Base-by-base conservation (phyloP, 108 stramenopile genomes). In the Pseudonitzschia multistriata region DNA sequence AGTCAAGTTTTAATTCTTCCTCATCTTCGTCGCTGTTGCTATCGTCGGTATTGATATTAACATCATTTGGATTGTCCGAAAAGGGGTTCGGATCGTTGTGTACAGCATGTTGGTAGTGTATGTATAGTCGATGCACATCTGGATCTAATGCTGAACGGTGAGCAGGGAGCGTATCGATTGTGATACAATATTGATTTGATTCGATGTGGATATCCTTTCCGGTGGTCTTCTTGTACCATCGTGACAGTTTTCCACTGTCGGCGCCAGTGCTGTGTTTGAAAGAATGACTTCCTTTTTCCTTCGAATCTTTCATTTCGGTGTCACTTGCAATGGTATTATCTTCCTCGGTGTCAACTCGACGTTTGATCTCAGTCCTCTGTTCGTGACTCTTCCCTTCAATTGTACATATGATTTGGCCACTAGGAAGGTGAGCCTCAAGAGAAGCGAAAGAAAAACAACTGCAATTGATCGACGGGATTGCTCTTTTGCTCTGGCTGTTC, bases 31-130 rank as follows among this genome's bases (percentile, higher is more conserved):
- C 50, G 13, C 24, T 33, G 24, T 24, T 27, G 39, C 25, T 40
- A 25, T 61, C 50, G 42, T 42, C 37, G 27, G 30, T 39, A 52
- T 37, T 55, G 2, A n/a, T 45, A 14, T 65, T 62, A 6, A 81
- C 28, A 49, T 74, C 45, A 39, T 61, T 60, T 76, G 11, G 70
- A 14, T 68, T 80, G 45, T 68, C 70, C 59, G 49, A 22, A 30
- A 86, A 86, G 24, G 87, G 90, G 81, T 91, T 71, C n/a, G 82
- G 74, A 77, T 94, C 92, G 13, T 84, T 68, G 78, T 94, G 92
- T 0, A 89, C 78, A 29, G 74, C 71, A 25, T 82, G 70, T 63
- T 94, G 89, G 68, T 94, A 91, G 17, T 36, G 52, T 61, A 70
- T 81, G 64, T 88, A 94, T 33, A 94, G 67, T 48, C 62, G 50